Evolutionary conservation across 805 yeast genomes (phyloP).

Genomic region (Scheffersomyces coipomensis): DNA sequence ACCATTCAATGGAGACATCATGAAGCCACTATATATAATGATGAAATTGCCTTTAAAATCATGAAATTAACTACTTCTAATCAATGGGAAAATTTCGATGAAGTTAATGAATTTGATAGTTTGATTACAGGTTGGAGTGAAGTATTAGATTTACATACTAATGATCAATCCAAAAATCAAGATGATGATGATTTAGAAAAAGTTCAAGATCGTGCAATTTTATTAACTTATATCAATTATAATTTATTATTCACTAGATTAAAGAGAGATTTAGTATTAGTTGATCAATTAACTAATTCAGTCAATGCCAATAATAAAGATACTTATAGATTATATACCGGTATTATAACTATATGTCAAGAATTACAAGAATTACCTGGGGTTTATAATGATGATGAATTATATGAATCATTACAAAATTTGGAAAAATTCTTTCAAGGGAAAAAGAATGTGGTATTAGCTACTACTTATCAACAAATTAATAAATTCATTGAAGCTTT

Average conservation of each 20-base stretch:
- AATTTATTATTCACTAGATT: constrained; percentile 63
- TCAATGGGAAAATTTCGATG: constrained; percentile 21
- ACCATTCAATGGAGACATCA: constrained; percentile 51
- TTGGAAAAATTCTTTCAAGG: constrained; percentile 49
- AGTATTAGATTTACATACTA: constrained; percentile 57
- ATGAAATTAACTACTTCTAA: constrained; percentile 32
- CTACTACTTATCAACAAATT: constrained; percentile 41
- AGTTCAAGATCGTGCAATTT: constrained; percentile 69
- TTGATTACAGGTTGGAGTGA: constrained; percentile 68
- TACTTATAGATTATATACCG: constrained; percentile 47
- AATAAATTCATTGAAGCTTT: constrained; percentile 48
- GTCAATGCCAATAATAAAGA: constrained; percentile 36
- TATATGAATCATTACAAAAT: constrained; percentile 51
- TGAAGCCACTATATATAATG: constrained; percentile 63
- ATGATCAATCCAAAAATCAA: constrained; percentile 48
- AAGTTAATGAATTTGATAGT: constrained; percentile 52
- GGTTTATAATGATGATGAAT: constrained; percentile 79
- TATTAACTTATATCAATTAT: constrained; percentile 74
- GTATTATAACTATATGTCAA: constrained; percentile 50
- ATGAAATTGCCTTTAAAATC: constrained; percentile 66
- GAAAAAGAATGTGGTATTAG: constrained; percentile 42
- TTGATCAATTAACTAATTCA: constrained; percentile 28
- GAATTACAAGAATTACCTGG: constrained; percentile 84
- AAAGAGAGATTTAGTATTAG: constrained; percentile 63
- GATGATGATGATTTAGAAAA: constrained; percentile 54